Conservation (phyloP, 495 filamentous ascomycete species). For the Aspergillus sclerotioniger region DNA sequence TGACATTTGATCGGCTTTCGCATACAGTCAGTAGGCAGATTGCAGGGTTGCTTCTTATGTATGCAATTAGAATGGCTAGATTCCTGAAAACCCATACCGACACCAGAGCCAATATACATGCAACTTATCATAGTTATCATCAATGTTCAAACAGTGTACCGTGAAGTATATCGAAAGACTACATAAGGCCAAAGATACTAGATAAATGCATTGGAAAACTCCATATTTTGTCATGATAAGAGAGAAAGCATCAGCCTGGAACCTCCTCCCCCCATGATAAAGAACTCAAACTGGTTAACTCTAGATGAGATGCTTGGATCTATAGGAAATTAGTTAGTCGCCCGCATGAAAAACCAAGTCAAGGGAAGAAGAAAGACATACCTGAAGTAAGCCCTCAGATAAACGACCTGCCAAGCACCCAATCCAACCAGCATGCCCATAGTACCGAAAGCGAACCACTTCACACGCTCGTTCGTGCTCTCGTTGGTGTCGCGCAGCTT, state of each 20-base stretch:
- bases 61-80: background rate
- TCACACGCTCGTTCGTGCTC: constrained; percentile 97
- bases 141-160: constrained; percentile 39
- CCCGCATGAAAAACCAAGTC: background rate
- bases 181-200: constrained; percentile 27
- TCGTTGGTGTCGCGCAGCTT: constrained; percentile 97
- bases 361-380: constrained; percentile 33
- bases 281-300: constrained; percentile 7
- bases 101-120: constrained; percentile 3
- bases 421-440: constrained; percentile 90
- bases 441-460: constrained; percentile 95
- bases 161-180: constrained; percentile 22
- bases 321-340: constrained; percentile 19
- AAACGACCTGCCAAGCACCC: constrained; percentile 96
- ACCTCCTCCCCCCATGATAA: constrained; percentile 11
- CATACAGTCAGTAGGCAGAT: too few species aligned
- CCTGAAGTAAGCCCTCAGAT: constrained; percentile 96
- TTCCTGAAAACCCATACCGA: background rate
- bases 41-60: too few species aligned
- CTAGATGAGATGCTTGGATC: constrained; percentile 86
- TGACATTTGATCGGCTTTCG: too few species aligned
- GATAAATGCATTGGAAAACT: constrained; percentile 32
- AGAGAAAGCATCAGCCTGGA: constrained; percentile 18
- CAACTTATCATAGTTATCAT: constrained; percentile 44
- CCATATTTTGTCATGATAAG: constrained; percentile 27